phyloP scores from a whole-genome alignment of 345 rosid genomes.

The Salix arbutifolia region DNA sequence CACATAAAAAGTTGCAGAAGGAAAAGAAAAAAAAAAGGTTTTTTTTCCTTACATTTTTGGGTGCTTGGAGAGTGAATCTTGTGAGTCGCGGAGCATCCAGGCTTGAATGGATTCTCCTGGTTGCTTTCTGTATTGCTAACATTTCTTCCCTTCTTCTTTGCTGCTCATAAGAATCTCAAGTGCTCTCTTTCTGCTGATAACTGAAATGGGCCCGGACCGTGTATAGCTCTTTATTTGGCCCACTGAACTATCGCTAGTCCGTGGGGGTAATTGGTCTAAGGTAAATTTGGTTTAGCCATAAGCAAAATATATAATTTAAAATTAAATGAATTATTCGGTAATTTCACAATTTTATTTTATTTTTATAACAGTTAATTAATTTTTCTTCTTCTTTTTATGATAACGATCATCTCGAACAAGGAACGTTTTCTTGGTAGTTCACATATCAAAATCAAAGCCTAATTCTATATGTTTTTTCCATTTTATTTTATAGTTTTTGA shows the following conservation, averaged over 20 bases:
- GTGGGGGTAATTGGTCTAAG: neutral
- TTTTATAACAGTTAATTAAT: too few species aligned
- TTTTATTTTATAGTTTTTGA: too few species aligned
- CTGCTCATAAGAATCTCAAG: neutral
- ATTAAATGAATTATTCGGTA: neutral
- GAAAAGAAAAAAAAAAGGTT: neutral
- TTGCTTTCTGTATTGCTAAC: constrained; percentile 5
- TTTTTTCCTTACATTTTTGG: constrained; percentile 45
- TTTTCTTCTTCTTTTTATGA: too few species aligned
- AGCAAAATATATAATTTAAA: neutral
- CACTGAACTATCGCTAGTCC: neutral
- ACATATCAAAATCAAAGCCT: too few species aligned
- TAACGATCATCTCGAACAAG: too few species aligned
- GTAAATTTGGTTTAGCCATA: constrained; percentile 1
- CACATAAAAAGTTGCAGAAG: neutral
- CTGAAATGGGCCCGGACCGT: too few species aligned
- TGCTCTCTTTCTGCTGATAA: too few species aligned
- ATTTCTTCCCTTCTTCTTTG: neutral
- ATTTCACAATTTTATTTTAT: neutral
- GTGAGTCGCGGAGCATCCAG: constrained; percentile 20
- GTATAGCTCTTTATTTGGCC: neutral
- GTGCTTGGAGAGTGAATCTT: constrained; percentile 36
- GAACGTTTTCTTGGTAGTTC: too few species aligned
- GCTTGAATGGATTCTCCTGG: constrained; percentile 15
- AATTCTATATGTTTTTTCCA: too few species aligned